Evolutionary conservation across 192 early-diverging fungal species (phyloP), one percentile per base, ranked within the genome.

Genomic region (Podila horticola): DNA sequence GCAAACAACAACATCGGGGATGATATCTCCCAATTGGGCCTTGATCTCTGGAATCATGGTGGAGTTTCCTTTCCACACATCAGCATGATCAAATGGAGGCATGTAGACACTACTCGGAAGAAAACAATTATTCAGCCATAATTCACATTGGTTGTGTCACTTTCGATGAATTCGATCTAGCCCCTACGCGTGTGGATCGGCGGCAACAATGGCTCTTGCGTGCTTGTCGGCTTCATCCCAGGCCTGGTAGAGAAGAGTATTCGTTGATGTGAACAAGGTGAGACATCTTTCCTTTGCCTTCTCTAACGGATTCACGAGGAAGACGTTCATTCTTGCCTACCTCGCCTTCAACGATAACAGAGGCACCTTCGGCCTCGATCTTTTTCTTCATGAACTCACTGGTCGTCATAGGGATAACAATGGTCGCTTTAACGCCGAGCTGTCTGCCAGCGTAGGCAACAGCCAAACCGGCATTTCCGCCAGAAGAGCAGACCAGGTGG

Each of bases 401-500:
- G 22, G 76, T 85, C 36, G 71, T 66, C 58, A 69, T 79, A 7
- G 93, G 90, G 34, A 93, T 73, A 52, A 92, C 90, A 13, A 91
- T 85, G 0, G 89, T 89, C 0, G 82, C 89, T 22, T 84, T 82
- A 24, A 86, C 76, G 13, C 84, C 85, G 2, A 94, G 84, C 59
- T 91, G 89, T 58, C 91, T 82, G 17, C 85, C 91, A 62, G 90
- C 85, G 66, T 93, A 93, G 5, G 91, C 91, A 17, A 91, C 88
- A 0, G 92, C 92, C 55, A 93, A 67, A 51, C 87, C 88, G 0
- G 93, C 88, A 66, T 94, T 94, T 24, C 86, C 87, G 11, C 90
- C 90, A 30, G 88, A 89, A 5, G 88, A 86, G 15, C 87, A 85
- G 1, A 94, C 86, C 59, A 93, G 67, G 22, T 86, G 88, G 24